These are phyloP conservation scores for Rickenella mellea DNA, from an alignment of 768 basidiomycete genomes.

Conservation along the genomic window DNA sequence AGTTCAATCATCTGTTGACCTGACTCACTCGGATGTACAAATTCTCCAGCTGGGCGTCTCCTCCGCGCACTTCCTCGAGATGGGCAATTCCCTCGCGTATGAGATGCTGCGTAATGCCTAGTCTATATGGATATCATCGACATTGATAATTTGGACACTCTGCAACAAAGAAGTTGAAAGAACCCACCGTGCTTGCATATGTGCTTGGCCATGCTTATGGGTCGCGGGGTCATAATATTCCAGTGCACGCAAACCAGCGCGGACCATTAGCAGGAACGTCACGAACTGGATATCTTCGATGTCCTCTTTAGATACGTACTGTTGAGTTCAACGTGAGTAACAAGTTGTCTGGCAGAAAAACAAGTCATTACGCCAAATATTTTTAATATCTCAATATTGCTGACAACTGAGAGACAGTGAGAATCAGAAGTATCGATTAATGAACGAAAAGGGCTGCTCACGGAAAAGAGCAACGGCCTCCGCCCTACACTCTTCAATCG, in stretches of 20 bases:
- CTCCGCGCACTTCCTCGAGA: conserved; percentile 57
- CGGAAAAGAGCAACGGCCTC: conserved; percentile 80
- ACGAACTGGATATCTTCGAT: conserved; percentile 74
- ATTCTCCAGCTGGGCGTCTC: conserved; percentile 51
- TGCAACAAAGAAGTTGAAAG: background rate
- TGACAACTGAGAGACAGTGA: conserved; percentile 39
- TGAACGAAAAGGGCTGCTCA: conserved; percentile 23
- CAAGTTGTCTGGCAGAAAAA: too few species aligned
- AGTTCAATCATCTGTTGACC: background rate
- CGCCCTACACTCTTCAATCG: conserved; percentile 90
- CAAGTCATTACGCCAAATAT: conserved; percentile 48
- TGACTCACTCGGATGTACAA: conserved; percentile 54
- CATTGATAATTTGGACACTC: background rate
- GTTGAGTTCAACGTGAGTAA: background rate
- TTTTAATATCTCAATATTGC: conserved; percentile 65
- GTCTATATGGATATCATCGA: conserved; percentile 25
- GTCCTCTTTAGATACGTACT: conserved; percentile 63
- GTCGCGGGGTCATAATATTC: conserved; percentile 78
- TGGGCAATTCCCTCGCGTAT: conserved; percentile 60
- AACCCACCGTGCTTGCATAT: conserved; percentile 79
- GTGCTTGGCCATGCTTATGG: conserved; percentile 80
- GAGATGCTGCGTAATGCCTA: conserved; percentile 78
- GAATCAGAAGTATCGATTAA: background rate
- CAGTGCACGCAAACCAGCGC: conserved; percentile 67
- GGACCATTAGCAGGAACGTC: conserved; percentile 80